Evolutionary conservation across 1,139 yeast species (phyloP).

Genomic region (Saccharomyces hybrid): DNA sequence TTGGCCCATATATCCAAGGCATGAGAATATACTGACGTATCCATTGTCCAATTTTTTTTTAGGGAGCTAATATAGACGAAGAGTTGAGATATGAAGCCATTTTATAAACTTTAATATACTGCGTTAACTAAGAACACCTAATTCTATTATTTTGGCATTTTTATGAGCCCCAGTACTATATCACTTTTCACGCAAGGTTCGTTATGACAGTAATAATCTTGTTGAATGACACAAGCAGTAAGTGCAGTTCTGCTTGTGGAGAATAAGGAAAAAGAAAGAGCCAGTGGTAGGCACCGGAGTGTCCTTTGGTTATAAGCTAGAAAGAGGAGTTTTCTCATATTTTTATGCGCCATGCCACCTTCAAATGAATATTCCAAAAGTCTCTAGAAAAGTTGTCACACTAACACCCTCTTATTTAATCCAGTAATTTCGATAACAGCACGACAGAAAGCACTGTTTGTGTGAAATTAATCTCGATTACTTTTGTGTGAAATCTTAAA

Average conservation of each 20-base stretch:
- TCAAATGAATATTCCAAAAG: too few relatives aligned
- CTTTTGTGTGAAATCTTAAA: too few relatives aligned
- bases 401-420: too few relatives aligned
- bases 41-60: slow-evolving; percentile 13
- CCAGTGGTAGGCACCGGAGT: neutral
- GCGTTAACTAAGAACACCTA: neutral
- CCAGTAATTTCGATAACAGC: too few relatives aligned
- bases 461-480: too few relatives aligned
- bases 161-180: neutral
- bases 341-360: neutral
- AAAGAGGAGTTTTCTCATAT: neutral
- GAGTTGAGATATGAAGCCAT: neutral
- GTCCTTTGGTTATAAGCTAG: neutral
- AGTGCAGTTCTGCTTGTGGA: neutral
- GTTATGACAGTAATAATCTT: neutral
- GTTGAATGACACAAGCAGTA: neutral
- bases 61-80: neutral
- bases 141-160: neutral
- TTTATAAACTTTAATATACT: neutral
- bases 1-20: slow-evolving; percentile 76
- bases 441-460: too few relatives aligned
- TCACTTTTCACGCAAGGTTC: neutral
- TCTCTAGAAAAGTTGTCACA: too few relatives aligned
- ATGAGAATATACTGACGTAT: slow-evolving; percentile 39
- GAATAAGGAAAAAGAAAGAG: neutral